phyloP scores from a whole-genome alignment of 164 flowering plant species.

The Brasenia schreberi region DNA sequence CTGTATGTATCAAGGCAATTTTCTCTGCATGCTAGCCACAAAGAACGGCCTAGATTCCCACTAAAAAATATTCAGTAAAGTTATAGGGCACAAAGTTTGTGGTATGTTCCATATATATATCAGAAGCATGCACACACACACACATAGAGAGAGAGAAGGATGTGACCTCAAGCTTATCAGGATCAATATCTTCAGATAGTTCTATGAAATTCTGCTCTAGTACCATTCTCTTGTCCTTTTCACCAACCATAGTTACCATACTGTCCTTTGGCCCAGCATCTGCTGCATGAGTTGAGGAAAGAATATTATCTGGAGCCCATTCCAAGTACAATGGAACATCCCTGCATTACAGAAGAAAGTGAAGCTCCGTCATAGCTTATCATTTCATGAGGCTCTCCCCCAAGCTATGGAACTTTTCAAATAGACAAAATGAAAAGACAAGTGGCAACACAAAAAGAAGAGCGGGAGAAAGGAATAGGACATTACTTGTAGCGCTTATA shows the following conservation, averaged over 20 bases:
- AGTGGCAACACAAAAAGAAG: background rate
- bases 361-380: too few species aligned
- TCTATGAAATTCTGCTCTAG: slow-evolving; percentile 54
- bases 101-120: background rate
- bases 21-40: background rate
- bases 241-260: slow-evolving; percentile 18
- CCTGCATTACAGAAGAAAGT: slow-evolving; percentile 17
- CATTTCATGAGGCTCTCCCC: too few species aligned
- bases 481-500: slow-evolving; percentile 84
- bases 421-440: background rate
- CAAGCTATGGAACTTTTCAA: background rate
- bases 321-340: slow-evolving; percentile 89
- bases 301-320: slow-evolving; percentile 81
- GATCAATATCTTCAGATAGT: slow-evolving; percentile 52
- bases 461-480: background rate
- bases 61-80: too few species aligned
- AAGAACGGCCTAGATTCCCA: background rate
- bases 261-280: slow-evolving; percentile 44
- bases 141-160: background rate
- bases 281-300: slow-evolving; percentile 18
- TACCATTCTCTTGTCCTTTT: slow-evolving; percentile 7
- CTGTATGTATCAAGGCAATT: background rate
- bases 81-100: background rate
- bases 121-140: too few species aligned
- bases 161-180: slow-evolving; percentile 95